Evolutionary conservation across 1,139 yeast species (phyloP).

Genomic region (Yamadazyma diddensiae): DNA sequence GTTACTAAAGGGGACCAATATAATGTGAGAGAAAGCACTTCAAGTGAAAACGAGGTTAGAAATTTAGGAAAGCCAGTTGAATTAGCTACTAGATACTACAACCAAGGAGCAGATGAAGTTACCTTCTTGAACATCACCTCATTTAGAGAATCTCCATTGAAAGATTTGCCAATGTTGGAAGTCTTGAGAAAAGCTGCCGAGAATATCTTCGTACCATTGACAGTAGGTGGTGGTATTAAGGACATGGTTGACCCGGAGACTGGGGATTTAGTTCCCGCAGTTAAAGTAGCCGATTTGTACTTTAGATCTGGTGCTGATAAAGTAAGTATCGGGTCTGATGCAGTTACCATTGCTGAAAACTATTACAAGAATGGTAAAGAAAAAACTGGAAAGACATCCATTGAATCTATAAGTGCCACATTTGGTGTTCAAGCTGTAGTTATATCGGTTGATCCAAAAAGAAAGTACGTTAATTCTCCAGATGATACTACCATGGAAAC

Average conservation of each 20-base stretch:
- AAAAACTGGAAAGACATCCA: constrained; percentile 76
- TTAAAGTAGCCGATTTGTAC: constrained; percentile 84
- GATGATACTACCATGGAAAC: constrained; percentile 55
- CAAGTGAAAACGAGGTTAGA: constrained; percentile 55
- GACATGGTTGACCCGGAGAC: constrained; percentile 79
- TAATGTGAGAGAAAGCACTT: constrained; percentile 79
- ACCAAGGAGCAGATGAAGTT: constrained; percentile 95
- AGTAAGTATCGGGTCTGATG: constrained; percentile 96
- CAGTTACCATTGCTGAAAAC: constrained; percentile 84
- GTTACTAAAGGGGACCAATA: constrained; percentile 98
- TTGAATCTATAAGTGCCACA: constrained; percentile 85
- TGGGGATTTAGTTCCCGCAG: constrained; percentile 73
- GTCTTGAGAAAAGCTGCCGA: constrained; percentile 81
- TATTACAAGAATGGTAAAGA: constrained; percentile 57
- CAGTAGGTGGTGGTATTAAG: constrained; percentile 97
- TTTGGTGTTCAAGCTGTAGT: constrained; percentile 98
- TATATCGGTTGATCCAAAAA: constrained; percentile 92
- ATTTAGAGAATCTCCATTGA: constrained; percentile 86
- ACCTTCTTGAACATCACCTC: constrained; percentile 94
- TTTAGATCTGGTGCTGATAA: constrained; percentile 97
- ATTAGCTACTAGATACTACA: constrained; percentile 82
- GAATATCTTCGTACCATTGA: constrained; percentile 90
- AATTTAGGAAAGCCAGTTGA: constrained; percentile 95
- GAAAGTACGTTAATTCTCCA: constrained; percentile 69
- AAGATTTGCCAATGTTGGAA: constrained; percentile 92